Percentiles rank a stretch among this genome's conserved stretches.
Conservation (phyloP, 108 stramenopile genomes). For the Parmales sp. region DNA sequence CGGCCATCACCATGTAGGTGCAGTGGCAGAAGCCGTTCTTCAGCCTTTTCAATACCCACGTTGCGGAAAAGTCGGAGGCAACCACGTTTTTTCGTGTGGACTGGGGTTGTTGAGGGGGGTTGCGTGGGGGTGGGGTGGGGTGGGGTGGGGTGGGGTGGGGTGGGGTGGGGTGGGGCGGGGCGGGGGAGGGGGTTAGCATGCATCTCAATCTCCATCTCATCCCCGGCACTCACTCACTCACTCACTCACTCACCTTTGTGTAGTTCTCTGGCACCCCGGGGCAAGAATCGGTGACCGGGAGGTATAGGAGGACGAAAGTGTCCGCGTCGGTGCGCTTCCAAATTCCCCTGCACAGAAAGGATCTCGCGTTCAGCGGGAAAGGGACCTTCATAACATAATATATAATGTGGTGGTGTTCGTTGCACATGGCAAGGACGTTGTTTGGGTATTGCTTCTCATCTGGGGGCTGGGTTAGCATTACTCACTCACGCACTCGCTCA, state of each 20-base stretch:
- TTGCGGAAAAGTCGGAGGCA: not conserved
- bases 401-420: not conserved
- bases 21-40: not conserved
- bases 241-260: no score
- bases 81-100: not conserved
- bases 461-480: no score
- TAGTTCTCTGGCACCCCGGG: not conserved
- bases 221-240: no score
- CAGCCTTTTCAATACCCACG: not conserved
- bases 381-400: not conserved
- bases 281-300: not conserved
- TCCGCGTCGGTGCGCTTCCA: not conserved
- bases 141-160: no score
- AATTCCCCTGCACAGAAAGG: not conserved
- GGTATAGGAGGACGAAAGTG: not conserved
- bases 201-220: no score
- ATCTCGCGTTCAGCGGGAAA: not conserved
- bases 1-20: not conserved
- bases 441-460: not conserved
- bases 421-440: not conserved
- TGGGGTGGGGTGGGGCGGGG: no score
- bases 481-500: no score
- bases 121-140: no score
- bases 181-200: no score
- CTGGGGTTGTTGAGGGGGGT: no score